Percentiles rank a stretch among this genome's conserved stretches.
Evolutionary conservation across 306 rosid species (phyloP).

Genomic region (Quercus parvula): DNA sequence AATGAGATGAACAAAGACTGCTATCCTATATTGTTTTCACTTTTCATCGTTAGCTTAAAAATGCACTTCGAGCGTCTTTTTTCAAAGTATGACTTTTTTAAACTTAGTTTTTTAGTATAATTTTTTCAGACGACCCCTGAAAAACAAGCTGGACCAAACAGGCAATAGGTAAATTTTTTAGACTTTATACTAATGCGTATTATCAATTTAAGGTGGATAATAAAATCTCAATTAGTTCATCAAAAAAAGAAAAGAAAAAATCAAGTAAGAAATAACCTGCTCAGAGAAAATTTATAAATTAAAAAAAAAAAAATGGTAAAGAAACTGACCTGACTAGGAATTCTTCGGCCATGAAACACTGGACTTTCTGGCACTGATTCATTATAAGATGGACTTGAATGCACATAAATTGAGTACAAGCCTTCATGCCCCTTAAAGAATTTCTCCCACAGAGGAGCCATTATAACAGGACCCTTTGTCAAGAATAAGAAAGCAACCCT

Average conservation of each 20-base stretch:
- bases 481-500: slow-evolving; percentile 89
- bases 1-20: neutral
- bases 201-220: no score
- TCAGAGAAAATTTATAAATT: neutral
- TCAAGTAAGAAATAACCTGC: neutral
- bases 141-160: no score
- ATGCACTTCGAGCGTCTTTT: no score
- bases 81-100: no score
- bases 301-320: neutral
- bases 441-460: slow-evolving; percentile 81
- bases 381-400: slow-evolving; percentile 74
- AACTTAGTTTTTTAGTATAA: no score
- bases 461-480: slow-evolving; percentile 62
- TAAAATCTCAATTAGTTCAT: no score
- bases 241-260: neutral
- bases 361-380: slow-evolving; percentile 52
- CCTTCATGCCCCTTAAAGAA: slow-evolving; percentile 77
- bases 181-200: no score
- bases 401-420: slow-evolving; percentile 70
- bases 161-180: no score
- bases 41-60: neutral
- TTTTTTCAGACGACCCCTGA: no score
- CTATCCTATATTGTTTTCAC: neutral
- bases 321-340: slow-evolving; percentile 78
- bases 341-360: slow-evolving; percentile 56